Evolutionary conservation across 2,329 filamentous ascomycete species (phyloP), one percentile per base, ranked within the genome.

Genomic region (Raffaelea albimanens): DNA sequence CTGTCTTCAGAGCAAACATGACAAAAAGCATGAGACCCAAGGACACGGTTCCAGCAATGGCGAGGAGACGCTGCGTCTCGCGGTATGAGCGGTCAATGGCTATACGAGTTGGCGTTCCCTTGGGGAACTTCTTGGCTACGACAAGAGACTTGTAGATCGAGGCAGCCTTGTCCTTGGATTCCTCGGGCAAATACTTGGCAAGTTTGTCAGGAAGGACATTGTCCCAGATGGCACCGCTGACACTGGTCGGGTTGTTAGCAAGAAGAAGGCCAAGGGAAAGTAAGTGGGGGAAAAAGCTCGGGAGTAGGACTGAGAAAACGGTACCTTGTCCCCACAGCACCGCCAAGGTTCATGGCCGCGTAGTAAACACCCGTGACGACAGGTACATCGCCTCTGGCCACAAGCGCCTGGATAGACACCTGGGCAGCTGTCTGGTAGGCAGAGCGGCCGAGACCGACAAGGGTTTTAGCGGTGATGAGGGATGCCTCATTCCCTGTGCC

Each of bases 331-430:
- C 79, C 79, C 2, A 82, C 61, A 1, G 78, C 77, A 8, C 70
- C 76, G 20, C 79, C 79, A 40, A 83, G 68, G 57, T 76, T 78
- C 63, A 82, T 82, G 14, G 66, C 70, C 5, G 79, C 74, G 5
- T 82, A 71, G 58, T 75, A 83, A 20, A 83, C 61, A 38, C 73
- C 78, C 0, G 79, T 83, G 52, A 83, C 72, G 51, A 82, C 74
- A 38, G 80, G 80, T 25, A 84, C 67, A 53, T 83, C 60, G 58
- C 71, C 68, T 57, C 71, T 69, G 54, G 62, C 62, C 44, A 70
- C 58, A 21, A 59, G 59, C 20, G 62, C 59, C 53, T 73, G 69
- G 1, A 72, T 60, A 4, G 66, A 67, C 3, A 69, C 69, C 55
- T 70, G 68, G 1, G 68, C 64, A 8, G 68, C 65, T 51, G 72